Conservation (phyloP, 805 yeast species). For the Komagataella pseudopastoris region DNA sequence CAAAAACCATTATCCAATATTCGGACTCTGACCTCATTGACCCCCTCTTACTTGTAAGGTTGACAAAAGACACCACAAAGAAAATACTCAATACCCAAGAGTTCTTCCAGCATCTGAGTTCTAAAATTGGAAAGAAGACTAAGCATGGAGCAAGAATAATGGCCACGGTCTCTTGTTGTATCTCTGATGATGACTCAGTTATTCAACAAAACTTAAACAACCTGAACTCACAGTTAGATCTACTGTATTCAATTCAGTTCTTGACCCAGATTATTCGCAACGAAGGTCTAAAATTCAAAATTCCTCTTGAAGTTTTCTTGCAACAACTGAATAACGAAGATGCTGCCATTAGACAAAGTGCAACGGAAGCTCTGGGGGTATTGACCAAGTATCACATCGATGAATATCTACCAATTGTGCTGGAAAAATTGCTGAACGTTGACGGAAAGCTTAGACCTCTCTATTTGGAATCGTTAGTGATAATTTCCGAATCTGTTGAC, state of each 20-base stretch:
- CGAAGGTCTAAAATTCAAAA: not conserved
- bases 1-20: not conserved
- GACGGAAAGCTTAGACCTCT: not conserved
- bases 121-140: not conserved
- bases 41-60: not conserved
- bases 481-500: constrained; percentile 6
- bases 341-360: constrained; percentile 23
- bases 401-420: constrained; percentile 22
- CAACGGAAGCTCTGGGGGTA: constrained; percentile 42
- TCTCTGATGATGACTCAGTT: not conserved
- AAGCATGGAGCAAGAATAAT: not conserved
- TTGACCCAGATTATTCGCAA: not conserved
- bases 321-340: constrained; percentile 18
- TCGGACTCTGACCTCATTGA: not conserved
- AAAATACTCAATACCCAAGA: not conserved
- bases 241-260: not conserved
- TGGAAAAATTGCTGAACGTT: constrained; percentile 11
- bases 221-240: not conserved
- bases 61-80: not conserved
- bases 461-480: not conserved
- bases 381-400: constrained; percentile 25
- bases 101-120: not conserved
- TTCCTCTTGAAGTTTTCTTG: constrained; percentile 17
- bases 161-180: not conserved
- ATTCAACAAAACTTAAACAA: not conserved